Conservation (phyloP, 2,329 filamentous ascomycete genomes). For the Dryadomyces sulphureus region DNA sequence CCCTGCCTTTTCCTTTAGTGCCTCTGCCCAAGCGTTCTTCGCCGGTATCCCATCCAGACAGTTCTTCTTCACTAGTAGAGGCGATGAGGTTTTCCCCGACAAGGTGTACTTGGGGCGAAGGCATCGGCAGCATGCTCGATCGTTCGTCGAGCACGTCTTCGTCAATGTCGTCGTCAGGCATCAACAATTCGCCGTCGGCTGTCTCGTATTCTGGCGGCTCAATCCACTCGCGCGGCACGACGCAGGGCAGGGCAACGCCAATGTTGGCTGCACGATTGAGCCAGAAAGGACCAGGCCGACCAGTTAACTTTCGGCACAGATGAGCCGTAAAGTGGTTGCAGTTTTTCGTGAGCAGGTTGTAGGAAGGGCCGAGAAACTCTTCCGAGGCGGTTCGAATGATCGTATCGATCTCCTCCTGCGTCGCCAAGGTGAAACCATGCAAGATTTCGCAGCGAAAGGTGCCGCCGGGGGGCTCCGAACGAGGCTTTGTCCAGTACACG, state of each 20-base stretch:
- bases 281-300: slow-evolving; percentile 56
- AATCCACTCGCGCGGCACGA: slow-evolving; percentile 73
- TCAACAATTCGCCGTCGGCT: slow-evolving; percentile 53
- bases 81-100: slow-evolving; percentile 9
- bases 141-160: slow-evolving; percentile 19
- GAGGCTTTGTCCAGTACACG: slow-evolving; percentile 70
- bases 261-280: slow-evolving; percentile 75
- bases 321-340: slow-evolving; percentile 81
- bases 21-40: slow-evolving; percentile 28
- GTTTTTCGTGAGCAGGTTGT: slow-evolving; percentile 71
- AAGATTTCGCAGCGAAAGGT: slow-evolving; percentile 63
- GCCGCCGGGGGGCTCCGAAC: slow-evolving; percentile 58
- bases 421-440: slow-evolving; percentile 62
- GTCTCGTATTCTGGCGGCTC: slow-evolving; percentile 62
- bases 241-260: slow-evolving; percentile 64
- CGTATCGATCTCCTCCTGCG: slow-evolving; percentile 52
- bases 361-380: slow-evolving; percentile 59
- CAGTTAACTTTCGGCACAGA: slow-evolving; percentile 59
- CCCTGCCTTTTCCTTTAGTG: slow-evolving; percentile 30
- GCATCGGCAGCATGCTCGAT: slow-evolving; percentile 21
- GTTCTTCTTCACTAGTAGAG: slow-evolving; percentile 13
- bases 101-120: slow-evolving; percentile 12
- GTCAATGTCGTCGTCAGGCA: slow-evolving; percentile 33
- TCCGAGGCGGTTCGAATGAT: slow-evolving; percentile 56
- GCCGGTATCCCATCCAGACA: slow-evolving; percentile 20